A percentile compares a stretch with the other conserved stretches of the same genome.
Evolutionary conservation across 495 filamentous ascomycete species (phyloP).

Genomic region (Podospora comata): DNA sequence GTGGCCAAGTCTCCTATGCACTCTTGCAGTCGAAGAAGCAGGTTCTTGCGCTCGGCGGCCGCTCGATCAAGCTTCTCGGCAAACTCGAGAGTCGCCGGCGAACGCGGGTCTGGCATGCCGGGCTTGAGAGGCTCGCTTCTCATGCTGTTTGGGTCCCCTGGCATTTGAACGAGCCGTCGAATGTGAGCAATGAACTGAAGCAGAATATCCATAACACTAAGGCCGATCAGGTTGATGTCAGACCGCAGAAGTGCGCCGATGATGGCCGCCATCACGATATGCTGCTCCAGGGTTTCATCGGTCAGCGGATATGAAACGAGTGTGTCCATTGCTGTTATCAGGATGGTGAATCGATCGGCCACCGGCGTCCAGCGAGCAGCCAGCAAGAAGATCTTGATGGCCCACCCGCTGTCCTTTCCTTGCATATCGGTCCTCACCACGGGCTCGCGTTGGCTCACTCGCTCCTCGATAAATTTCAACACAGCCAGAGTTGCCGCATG

Average conservation of each 20-base stretch:
- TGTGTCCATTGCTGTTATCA: constrained; percentile 73
- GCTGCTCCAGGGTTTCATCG: constrained; percentile 63
- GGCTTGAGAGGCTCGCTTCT: constrained; percentile 29
- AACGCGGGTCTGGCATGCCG: constrained; percentile 29
- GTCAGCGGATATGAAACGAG: constrained; percentile 60
- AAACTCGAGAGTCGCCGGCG: constrained; percentile 25
- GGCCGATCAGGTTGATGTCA: constrained; percentile 84
- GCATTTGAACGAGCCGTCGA: constrained; percentile 65
- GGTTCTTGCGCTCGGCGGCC: constrained; percentile 43
- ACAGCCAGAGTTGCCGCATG: constrained; percentile 66
- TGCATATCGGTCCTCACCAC: constrained; percentile 35
- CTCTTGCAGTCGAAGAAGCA: constrained; percentile 64
- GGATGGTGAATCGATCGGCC: constrained; percentile 83
- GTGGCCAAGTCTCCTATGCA: constrained; percentile 85
- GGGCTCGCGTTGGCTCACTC: constrained; percentile 50
- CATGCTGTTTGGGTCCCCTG: constrained; percentile 46
- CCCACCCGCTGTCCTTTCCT: constrained; percentile 60
- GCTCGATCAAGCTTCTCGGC: constrained; percentile 27
- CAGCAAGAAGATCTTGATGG: constrained; percentile 72
- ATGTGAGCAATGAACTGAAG: constrained; percentile 78
- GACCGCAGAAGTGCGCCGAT: constrained; percentile 79
- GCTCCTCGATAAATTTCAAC: constrained; percentile 65
- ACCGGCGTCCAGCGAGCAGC: constrained; percentile 83
- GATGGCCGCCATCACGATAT: constrained; percentile 69
- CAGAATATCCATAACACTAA: constrained; percentile 90